Evolutionary conservation across 2,329 filamentous ascomycete genomes (phyloP), one percentile per base, ranked within the genome.

Genomic region (Parascedosporium putredinis): DNA sequence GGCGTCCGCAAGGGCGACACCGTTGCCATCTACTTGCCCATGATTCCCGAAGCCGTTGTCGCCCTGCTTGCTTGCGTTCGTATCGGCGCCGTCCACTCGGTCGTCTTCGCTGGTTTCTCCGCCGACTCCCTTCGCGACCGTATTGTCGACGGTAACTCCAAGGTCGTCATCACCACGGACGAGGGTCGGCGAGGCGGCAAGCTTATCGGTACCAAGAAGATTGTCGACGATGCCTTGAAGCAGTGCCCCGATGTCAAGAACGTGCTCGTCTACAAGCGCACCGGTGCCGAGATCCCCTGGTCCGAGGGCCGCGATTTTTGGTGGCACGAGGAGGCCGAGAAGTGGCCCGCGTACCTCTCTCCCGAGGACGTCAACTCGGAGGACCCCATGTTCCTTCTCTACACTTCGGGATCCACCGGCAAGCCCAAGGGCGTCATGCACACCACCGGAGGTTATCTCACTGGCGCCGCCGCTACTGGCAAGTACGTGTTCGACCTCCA

Each of bases 401-500:
- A 98, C 73, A 98, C 93, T 2, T 97, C 91, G 31, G 93, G 93
- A 36, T 97, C 91, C 1, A 98, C 93, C 7, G 93, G 93, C 55
- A 97, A 97, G 78, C 93, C 93, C 57, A 98, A 98, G 81, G 93
- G 93, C 69, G 86, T 98, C 50, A 86, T 98, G 88, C 93, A 98
- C 77, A 94, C 89, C 23, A 98, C 91, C 31, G 93, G 75, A 53
- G 93, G 93, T 47, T 98, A 97, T 66, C 78, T 98, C n/a, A 71
- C 97, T 6, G 93, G 93, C 52, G 90, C 90, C 47, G 91, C 93
- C 29, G 78, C 85, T 60, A 98, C 93, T 10, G 91, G 90, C 68
- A 98, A 97, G 71, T 97, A 98, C 67, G 91, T 97, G 54, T 98
- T 98, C 64, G 93, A 98, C 66, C 94, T 98, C 55, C 93, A 98